A percentile compares a stretch with the other conserved stretches of the same genome.
Evolutionary conservation across 164 flowering plant genomes (phyloP).

Genomic region (Vitis rotundifolia): DNA sequence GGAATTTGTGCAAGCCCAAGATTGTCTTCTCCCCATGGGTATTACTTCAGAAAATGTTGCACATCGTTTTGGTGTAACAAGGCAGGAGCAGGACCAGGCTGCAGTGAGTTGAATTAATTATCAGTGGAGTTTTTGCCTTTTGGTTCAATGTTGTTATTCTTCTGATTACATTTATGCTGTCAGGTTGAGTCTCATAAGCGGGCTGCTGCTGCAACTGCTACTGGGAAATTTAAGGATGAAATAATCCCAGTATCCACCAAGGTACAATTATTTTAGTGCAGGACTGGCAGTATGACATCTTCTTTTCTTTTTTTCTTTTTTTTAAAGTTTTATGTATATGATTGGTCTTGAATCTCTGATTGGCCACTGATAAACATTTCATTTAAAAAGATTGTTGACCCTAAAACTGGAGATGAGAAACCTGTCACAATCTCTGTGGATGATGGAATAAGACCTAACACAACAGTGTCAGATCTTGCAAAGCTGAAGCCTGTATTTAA

Average conservation of each 20-base stretch:
- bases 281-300: neutral
- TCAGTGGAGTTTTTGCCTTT: neutral
- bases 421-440: constrained; percentile 70
- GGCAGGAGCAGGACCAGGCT: constrained; percentile 95
- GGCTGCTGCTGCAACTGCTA: constrained; percentile 94
- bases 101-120: constrained; percentile 63
- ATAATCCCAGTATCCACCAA: constrained; percentile 87
- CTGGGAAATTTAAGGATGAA: constrained; percentile 95
- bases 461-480: constrained; percentile 61
- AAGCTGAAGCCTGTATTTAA: constrained; percentile 86
- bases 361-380: constrained; percentile 1
- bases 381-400: constrained; percentile 71
- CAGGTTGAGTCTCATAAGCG: constrained; percentile 89
- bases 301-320: neutral
- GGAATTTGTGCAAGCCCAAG: constrained; percentile 63
- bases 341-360: neutral
- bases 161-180: neutral
- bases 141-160: neutral
- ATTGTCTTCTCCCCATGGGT: constrained; percentile 99
- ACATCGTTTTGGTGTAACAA: constrained; percentile 82
- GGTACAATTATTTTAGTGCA: constrained; percentile 34
- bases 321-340: neutral
- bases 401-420: constrained; percentile 88
- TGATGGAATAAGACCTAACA: constrained; percentile 86
- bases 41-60: constrained; percentile 99